phyloP scores from a whole-genome alignment of 2,329 filamentous ascomycete genomes.

The Trichoderma citrinoviride region DNA sequence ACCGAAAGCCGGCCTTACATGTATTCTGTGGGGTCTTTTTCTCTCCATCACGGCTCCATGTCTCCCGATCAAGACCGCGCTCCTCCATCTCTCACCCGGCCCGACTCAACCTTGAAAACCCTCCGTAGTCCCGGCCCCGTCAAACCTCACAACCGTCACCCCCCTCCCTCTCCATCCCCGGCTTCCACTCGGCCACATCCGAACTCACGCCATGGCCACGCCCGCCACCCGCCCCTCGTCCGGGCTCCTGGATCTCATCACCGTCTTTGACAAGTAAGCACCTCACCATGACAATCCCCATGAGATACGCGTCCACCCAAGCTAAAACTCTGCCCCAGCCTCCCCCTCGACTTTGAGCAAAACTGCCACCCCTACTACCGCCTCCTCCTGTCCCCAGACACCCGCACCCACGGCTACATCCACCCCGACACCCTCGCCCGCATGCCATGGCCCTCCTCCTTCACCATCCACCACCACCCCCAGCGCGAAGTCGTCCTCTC shows the following conservation, averaged over 20 bases:
- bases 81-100: neutral
- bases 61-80: neutral
- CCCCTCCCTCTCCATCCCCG: neutral
- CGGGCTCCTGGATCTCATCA: conserved; percentile 40
- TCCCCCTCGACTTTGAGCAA: conserved; percentile 45
- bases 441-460: conserved; percentile 47
- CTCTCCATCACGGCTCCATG: neutral
- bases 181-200: neutral
- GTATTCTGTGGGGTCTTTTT: too few relatives aligned
- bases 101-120: neutral
- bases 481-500: conserved; percentile 35
- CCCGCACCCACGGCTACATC: conserved; percentile 50
- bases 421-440: conserved; percentile 43
- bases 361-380: conserved; percentile 42
- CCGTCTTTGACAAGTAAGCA: conserved; percentile 44
- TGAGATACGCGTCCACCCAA: neutral
- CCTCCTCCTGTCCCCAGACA: conserved; percentile 45
- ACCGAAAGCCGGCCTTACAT: too few relatives aligned
- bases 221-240: conserved; percentile 12
- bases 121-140: neutral
- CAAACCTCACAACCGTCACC: neutral
- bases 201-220: conserved; percentile 11
- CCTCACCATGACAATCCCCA: neutral
- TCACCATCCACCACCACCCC: conserved; percentile 35
- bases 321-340: conserved; percentile 33